A percentile compares a stretch with the other conserved stretches of the same genome.
Conservation (phyloP, 2,329 filamentous ascomycete genomes). For the Aspergillus novofumigatus region DNA sequence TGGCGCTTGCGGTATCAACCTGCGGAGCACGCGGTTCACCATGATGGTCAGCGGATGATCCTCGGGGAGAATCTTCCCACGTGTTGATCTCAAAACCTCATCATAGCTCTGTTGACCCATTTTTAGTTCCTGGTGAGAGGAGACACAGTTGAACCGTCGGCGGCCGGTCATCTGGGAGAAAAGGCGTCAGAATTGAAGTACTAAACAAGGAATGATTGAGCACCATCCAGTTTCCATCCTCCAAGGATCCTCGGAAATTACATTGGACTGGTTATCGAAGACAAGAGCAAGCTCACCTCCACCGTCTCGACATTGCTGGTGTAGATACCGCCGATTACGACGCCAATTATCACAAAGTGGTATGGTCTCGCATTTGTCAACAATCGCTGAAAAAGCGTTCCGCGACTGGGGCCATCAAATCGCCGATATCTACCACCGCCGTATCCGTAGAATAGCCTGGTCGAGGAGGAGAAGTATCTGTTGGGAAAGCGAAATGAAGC, state of each 20-base stretch:
- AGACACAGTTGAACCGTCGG: constrained; percentile 56
- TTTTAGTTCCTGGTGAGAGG: constrained; percentile 41
- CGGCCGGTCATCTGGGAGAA: constrained; percentile 48
- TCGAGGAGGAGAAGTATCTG: constrained; percentile 13
- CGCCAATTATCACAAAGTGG: constrained; percentile 36
- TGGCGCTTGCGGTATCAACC: constrained; percentile 51
- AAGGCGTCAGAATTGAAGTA: neutral
- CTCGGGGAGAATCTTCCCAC: constrained; percentile 46
- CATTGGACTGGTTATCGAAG: neutral
- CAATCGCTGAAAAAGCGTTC: constrained; percentile 14
- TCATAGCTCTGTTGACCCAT: constrained; percentile 44
- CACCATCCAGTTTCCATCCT: neutral
- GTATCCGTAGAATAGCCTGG: constrained; percentile 3
- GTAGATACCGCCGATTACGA: constrained; percentile 46
- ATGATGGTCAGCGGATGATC: constrained; percentile 45
- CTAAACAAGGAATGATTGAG: neutral
- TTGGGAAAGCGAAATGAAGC: neutral
- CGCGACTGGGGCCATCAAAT: constrained; percentile 10
- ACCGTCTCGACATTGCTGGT: constrained; percentile 55
- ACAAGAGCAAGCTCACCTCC: constrained; percentile 35
- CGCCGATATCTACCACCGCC: constrained; percentile 15
- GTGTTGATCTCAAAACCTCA: constrained; percentile 45
- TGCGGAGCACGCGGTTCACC: constrained; percentile 51
- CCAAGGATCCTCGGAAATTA: neutral
- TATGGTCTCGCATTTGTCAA: constrained; percentile 20